These are phyloP conservation scores for Ceraceosorus guamensis DNA, from an alignment of 1,284 basidiomycete genomes.

Conservation along the genomic window DNA sequence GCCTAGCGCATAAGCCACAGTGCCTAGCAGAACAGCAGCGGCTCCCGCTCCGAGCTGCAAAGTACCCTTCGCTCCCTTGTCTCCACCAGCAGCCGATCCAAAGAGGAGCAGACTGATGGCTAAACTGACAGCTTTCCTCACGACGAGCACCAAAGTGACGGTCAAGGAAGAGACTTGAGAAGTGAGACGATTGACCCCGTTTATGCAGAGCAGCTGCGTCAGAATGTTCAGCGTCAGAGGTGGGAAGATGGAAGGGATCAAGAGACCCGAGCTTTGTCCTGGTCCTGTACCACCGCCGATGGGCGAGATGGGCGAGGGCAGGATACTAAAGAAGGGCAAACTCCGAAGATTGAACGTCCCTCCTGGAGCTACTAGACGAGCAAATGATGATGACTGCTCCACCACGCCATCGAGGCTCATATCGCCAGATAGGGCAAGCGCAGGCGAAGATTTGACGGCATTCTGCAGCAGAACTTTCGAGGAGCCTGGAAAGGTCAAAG, in stretches of 20 bases:
- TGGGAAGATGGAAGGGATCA: slow-evolving; percentile 61
- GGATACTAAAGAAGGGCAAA: slow-evolving; percentile 8
- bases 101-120: slow-evolving; percentile 63
- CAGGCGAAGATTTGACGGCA: no score
- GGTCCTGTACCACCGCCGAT: no score
- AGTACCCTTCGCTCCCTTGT: slow-evolving; percentile 11
- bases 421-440: background rate
- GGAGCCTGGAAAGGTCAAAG: no score
- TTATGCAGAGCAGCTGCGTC: slow-evolving; percentile 80
- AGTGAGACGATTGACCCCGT: slow-evolving; percentile 81
- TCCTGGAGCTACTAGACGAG: slow-evolving; percentile 53
- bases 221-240: slow-evolving; percentile 65
- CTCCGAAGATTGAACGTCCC: slow-evolving; percentile 41
- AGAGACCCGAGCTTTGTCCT: slow-evolving; percentile 13
- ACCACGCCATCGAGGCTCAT: background rate
- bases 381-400: background rate
- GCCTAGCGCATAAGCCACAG: slow-evolving; percentile 59
- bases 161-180: slow-evolving; percentile 65
- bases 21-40: slow-evolving; percentile 63
- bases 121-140: slow-evolving; percentile 79
- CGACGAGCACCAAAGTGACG: slow-evolving; percentile 78
- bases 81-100: slow-evolving; percentile 10
- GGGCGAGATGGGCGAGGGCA: slow-evolving; percentile 10
- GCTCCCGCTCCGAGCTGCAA: slow-evolving; percentile 32
- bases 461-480: no score